phyloP scores from a whole-genome alignment of 768 basidiomycete species.

The Suillus discolor region DNA sequence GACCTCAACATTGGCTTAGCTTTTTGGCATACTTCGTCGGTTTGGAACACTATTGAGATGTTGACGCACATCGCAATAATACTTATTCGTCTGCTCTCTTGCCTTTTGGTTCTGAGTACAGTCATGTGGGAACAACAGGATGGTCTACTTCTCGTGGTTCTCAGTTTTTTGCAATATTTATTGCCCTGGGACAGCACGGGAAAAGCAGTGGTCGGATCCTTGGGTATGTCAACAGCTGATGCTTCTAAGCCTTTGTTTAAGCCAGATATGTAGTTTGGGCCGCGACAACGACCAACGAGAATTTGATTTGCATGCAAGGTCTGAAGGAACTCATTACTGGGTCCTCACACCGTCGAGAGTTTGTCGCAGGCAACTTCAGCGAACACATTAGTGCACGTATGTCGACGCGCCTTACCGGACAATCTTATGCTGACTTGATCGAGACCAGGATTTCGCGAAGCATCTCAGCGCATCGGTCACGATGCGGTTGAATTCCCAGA shows the following conservation, averaged over 20 bases:
- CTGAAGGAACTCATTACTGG: slow-evolving; percentile 54
- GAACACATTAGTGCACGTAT: slow-evolving; percentile 55
- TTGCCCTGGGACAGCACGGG: slow-evolving; percentile 41
- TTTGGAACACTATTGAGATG: slow-evolving; percentile 59
- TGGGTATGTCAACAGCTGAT: slow-evolving; percentile 30
- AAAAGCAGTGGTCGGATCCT: slow-evolving; percentile 21
- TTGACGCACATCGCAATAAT: slow-evolving; percentile 45
- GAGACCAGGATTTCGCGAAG: slow-evolving; percentile 33
- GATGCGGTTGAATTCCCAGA: slow-evolving; percentile 40
- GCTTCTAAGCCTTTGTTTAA: not conserved
- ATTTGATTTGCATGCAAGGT: slow-evolving; percentile 67
- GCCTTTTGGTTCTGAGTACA: slow-evolving; percentile 58
- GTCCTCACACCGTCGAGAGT: slow-evolving; percentile 62
- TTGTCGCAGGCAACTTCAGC: slow-evolving; percentile 66
- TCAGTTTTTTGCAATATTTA: slow-evolving; percentile 56
- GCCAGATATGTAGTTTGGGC: slow-evolving; percentile 53
- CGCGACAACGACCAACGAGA: slow-evolving; percentile 63
- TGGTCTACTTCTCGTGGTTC: slow-evolving; percentile 55
- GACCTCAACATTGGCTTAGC: slow-evolving; percentile 60
- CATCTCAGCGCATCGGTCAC: slow-evolving; percentile 37
- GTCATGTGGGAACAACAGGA: slow-evolving; percentile 70
- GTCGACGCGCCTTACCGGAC: slow-evolving; percentile 16
- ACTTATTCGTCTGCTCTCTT: slow-evolving; percentile 52
- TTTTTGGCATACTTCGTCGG: slow-evolving; percentile 40
- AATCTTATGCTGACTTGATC: too few species aligned